A percentile compares a stretch with the other conserved stretches of the same genome.
Evolutionary conservation across 1,284 basidiomycete species (phyloP).

Genomic region (Moesziomyces sp.): DNA sequence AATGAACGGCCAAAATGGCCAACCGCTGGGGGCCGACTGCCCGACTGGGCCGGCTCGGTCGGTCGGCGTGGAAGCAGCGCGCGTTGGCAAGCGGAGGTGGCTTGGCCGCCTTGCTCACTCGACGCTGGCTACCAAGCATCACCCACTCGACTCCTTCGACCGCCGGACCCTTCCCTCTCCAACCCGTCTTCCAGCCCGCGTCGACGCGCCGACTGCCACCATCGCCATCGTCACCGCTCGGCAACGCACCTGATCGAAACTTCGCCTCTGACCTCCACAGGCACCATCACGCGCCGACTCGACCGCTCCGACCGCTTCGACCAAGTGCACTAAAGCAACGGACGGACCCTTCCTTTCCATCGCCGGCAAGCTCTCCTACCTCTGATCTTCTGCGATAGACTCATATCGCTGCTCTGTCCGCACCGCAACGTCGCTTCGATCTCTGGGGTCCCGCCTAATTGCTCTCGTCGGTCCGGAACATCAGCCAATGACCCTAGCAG

Average conservation of each 20-base stretch:
- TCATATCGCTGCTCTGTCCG: background rate
- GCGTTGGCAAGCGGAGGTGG: background rate
- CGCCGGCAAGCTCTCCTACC: background rate
- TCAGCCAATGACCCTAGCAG: background rate
- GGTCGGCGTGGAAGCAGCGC: too few species aligned
- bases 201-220: background rate
- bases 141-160: background rate
- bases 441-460: too few species aligned
- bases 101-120: background rate
- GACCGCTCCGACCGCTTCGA: too few species aligned
- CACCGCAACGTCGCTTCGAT: background rate
- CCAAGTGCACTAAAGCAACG: background rate
- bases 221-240: background rate
- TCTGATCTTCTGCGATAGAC: too few species aligned
- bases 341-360: background rate
- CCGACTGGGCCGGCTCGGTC: too few species aligned
- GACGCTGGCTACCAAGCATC: background rate
- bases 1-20: too few species aligned
- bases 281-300: background rate
- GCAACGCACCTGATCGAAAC: background rate
- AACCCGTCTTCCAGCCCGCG: too few species aligned
- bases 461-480: too few species aligned
- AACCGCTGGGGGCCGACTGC: too few species aligned
- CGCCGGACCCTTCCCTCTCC: background rate
- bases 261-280: too few species aligned